Base-by-base conservation (phyloP, 2,329 filamentous ascomycete species). In the Harringtonia aguacate region DNA sequence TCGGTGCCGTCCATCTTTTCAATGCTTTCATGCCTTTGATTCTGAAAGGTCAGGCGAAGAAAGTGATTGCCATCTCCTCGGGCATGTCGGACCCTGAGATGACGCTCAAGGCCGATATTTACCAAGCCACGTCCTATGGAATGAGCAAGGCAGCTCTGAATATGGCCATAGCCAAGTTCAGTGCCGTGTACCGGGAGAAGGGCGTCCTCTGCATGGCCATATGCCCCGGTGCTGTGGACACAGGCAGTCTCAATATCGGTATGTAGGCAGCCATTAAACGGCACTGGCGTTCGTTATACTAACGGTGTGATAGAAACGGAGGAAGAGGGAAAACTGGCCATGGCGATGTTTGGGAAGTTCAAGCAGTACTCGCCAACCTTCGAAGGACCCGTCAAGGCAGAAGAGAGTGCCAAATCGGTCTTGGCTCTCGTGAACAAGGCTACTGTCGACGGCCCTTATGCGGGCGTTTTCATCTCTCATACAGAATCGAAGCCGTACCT, bases 11-110 rank as follows among this genome's bases (percentile, higher is more conserved):
- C 44, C 65, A 77, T 49, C 62, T 76, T 1, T 68, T 72, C 57
- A 72, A 72, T 51, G 50, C 68, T 1, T 76, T 74, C 52, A 36
- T 74, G 2, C 74, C 76, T 0, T 61, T 78, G 0, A 58, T 81
- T 28, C 56, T 63, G 1, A 68, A 71, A 33, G 68, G 75, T 3
- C 52, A 58, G 1, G 52, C 46, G 10, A 79, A 79, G 56, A 79
- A 79, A 52, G 61, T 77, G n/a, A 64, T 75, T 22, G 51, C 63
- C 21, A 65, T 80, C 6, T 65, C 68, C 6, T 67, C 55, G 0
- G 74, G 73, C 20, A 47, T 66, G 39, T 68, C 67, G 0, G 75
- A 78, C 46, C 18, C 61, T 0, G 67, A 72, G 2, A 41, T 45
- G 38, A 41, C 39, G 15, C 44, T 73, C 4, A 62, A 60, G 43